These are phyloP conservation scores for Zygotorulaspora mrakii DNA, from an alignment of 1,139 yeast genomes.

Conservation along the genomic window DNA sequence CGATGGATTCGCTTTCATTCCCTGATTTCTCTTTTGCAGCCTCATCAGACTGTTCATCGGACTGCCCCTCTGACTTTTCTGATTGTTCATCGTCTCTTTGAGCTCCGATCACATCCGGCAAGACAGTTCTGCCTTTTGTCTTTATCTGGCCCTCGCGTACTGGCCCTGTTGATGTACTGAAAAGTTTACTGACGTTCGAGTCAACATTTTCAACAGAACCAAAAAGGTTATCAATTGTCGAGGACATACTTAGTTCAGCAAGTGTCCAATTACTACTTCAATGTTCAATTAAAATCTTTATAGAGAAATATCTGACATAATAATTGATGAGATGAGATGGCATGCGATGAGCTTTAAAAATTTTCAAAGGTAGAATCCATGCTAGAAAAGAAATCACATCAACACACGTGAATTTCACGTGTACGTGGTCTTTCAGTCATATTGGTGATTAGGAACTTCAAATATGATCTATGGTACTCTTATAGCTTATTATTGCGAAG, in stretches of 20 bases:
- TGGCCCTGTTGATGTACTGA: slow-evolving; percentile 26
- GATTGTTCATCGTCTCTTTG: slow-evolving; percentile 18
- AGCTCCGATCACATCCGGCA: slow-evolving; percentile 20
- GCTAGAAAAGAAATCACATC: neutral
- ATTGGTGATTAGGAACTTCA: too few species aligned
- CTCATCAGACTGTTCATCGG: slow-evolving; percentile 13
- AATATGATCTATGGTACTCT: too few species aligned
- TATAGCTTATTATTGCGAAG: too few species aligned
- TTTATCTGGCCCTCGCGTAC: slow-evolving; percentile 27
- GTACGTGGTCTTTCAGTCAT: neutral
- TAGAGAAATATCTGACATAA: too few species aligned
- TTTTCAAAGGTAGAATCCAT: too few species aligned
- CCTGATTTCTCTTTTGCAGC: slow-evolving; percentile 12
- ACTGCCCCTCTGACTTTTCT: slow-evolving; percentile 1
- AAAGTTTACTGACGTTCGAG: slow-evolving; percentile 24
- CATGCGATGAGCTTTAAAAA: slow-evolving; percentile 22
- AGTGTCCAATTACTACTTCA: slow-evolving; percentile 1
- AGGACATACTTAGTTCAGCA: slow-evolving; percentile 33
- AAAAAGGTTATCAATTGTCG: slow-evolving; percentile 45
- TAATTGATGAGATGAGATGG: slow-evolving; percentile 19
- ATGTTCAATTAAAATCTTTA: too few species aligned
- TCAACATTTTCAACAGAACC: slow-evolving; percentile 32
- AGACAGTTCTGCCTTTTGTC: slow-evolving; percentile 27
- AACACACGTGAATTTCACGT: neutral
- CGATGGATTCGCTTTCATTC: slow-evolving; percentile 4